A percentile compares a stretch with the other conserved stretches of the same genome.
Evolutionary conservation across 768 basidiomycete genomes (phyloP).

Genomic region (Heimioporus sp.): DNA sequence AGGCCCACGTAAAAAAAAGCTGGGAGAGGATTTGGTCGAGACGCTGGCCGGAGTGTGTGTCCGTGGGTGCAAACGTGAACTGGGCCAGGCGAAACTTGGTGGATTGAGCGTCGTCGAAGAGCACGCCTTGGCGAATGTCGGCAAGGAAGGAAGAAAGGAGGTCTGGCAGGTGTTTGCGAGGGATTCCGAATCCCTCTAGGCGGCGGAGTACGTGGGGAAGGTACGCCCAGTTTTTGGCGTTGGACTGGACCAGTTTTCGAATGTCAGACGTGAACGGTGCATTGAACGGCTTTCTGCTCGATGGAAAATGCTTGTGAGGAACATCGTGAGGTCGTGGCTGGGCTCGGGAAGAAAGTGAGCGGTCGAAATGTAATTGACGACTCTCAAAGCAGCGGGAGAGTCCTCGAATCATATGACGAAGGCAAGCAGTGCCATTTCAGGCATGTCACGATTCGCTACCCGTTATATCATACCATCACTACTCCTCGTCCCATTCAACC

Average conservation of each 20-base stretch:
- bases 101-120: slow-evolving; percentile 12
- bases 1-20: slow-evolving; percentile 58
- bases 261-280: slow-evolving; percentile 10
- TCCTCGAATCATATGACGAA: no score
- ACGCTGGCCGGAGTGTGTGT: slow-evolving; percentile 23
- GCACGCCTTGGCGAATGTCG: slow-evolving; percentile 36
- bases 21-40: slow-evolving; percentile 51
- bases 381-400: no score
- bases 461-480: no score
- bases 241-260: slow-evolving; percentile 30
- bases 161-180: slow-evolving; percentile 32
- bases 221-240: slow-evolving; percentile 41
- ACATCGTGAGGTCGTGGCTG: no score
- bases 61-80: slow-evolving; percentile 37
- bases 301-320: background rate
- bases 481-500: no score
- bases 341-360: no score
- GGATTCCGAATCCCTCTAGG: slow-evolving; percentile 50
- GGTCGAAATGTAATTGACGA: no score
- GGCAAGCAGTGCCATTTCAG: no score
- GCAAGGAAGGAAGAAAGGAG: slow-evolving; percentile 44
- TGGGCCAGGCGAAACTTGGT: slow-evolving; percentile 41
- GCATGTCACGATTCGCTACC: no score
- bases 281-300: slow-evolving; percentile 3
- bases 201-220: slow-evolving; percentile 35